Evolutionary conservation across 495 filamentous ascomycete genomes (phyloP).

Genomic region (Tuber borchii): DNA sequence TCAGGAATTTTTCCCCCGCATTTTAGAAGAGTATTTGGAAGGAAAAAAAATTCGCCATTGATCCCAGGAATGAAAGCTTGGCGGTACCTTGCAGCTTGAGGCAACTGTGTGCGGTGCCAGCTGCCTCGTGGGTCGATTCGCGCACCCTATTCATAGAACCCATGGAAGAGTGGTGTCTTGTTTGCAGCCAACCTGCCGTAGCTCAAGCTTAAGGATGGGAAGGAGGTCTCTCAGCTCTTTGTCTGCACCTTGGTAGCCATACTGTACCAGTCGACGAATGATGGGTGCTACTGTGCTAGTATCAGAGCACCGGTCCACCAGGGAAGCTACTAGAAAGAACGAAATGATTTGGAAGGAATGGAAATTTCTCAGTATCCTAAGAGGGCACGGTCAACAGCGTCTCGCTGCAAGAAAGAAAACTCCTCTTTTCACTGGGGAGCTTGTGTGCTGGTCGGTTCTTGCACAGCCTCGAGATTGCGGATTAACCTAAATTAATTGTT

Average conservation of each 20-base stretch:
- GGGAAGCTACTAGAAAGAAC: not conserved
- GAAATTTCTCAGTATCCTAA: not conserved
- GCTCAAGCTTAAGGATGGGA: not conserved
- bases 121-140: not conserved
- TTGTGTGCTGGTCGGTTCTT: not conserved
- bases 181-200: not conserved
- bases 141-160: not conserved
- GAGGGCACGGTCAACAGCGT: not conserved
- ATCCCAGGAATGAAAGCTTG: not conserved
- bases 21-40: not conserved
- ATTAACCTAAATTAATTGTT: not conserved
- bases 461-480: not conserved
- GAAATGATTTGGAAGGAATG: not conserved
- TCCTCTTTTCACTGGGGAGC: not conserved
- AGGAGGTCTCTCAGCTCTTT: not conserved
- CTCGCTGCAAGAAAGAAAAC: not conserved
- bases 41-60: conserved; percentile 1
- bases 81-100: conserved; percentile 4
- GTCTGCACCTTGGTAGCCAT: not conserved
- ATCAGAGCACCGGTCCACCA: not conserved
- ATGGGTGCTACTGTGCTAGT: not conserved
- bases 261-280: not conserved
- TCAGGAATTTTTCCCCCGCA: not conserved
- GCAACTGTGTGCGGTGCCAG: not conserved
- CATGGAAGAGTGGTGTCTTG: not conserved